These are phyloP conservation scores for Schizosaccharomyces japonicus DNA, from an alignment of 805 yeast species.

Conservation along the genomic window DNA sequence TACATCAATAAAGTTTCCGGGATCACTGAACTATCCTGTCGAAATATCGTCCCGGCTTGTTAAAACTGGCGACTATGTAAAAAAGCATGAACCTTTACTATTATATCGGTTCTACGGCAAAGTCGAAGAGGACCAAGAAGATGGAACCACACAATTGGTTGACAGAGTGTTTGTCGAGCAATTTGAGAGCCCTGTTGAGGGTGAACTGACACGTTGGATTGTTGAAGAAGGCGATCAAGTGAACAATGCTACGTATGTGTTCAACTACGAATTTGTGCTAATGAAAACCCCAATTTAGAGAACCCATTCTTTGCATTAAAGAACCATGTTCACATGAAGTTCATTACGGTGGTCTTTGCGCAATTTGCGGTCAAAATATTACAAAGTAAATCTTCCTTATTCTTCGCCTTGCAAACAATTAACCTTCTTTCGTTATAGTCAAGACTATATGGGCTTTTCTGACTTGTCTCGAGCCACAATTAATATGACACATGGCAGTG, in stretches of 20 bases:
- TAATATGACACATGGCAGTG: slow-evolving; percentile 70
- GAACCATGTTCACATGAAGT: slow-evolving; percentile 85
- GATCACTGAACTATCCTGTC: slow-evolving; percentile 43
- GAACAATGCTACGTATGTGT: background rate
- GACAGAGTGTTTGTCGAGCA: slow-evolving; percentile 20
- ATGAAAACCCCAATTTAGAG: slow-evolving; percentile 19
- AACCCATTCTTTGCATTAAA: slow-evolving; percentile 29
- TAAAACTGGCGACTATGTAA: slow-evolving; percentile 23
- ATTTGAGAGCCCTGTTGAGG: slow-evolving; percentile 67
- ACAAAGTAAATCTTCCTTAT: slow-evolving; percentile 7
- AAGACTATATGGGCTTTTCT: slow-evolving; percentile 50
- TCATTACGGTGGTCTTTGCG: slow-evolving; percentile 87
- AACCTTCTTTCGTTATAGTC: slow-evolving; percentile 15
- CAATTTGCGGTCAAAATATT: slow-evolving; percentile 65
- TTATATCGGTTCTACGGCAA: slow-evolving; percentile 44
- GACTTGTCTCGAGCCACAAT: slow-evolving; percentile 59
- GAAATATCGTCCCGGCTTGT: slow-evolving; percentile 30
- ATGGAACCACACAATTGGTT: slow-evolving; percentile 15
- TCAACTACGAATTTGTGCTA: too few relatives aligned
- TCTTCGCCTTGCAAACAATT: background rate
- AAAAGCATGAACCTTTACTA: slow-evolving; percentile 31
- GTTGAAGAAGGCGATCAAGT: slow-evolving; percentile 40
- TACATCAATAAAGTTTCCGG: slow-evolving; percentile 34
- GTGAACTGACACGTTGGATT: slow-evolving; percentile 29
- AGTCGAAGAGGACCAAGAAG: slow-evolving; percentile 16